Percentiles rank a stretch among this genome's conserved stretches.
These are phyloP conservation scores for Tolypocladium ophioglossoides DNA, from an alignment of 2,329 filamentous ascomycete species.

Conservation along the genomic window DNA sequence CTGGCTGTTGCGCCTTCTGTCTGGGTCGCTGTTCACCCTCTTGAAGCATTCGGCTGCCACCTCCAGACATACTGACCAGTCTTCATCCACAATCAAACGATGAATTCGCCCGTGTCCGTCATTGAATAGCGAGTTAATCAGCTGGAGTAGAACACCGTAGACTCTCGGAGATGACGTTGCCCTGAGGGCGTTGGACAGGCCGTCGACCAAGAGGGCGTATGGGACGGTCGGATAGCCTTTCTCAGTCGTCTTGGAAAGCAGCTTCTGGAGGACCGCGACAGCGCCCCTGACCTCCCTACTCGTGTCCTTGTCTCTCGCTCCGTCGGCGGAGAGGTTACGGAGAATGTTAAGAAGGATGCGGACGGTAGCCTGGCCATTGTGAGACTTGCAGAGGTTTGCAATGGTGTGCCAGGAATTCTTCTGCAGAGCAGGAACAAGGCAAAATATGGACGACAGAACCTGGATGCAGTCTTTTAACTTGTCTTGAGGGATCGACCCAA, in stretches of 20 bases:
- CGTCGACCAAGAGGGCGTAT: slow-evolving; percentile 47
- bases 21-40: slow-evolving; percentile 12
- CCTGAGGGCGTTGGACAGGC: slow-evolving; percentile 39
- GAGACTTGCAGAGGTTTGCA: slow-evolving; percentile 60
- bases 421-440: slow-evolving; percentile 48
- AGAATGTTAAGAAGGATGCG: slow-evolving; percentile 54
- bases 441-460: slow-evolving; percentile 62
- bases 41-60: slow-evolving; percentile 46
- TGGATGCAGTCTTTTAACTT: slow-evolving; percentile 57
- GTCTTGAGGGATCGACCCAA: slow-evolving; percentile 54
- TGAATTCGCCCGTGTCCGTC: slow-evolving; percentile 42
- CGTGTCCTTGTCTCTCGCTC: slow-evolving; percentile 37
- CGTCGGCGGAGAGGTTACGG: slow-evolving; percentile 33
- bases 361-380: slow-evolving; percentile 60
- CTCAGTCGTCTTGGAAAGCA: slow-evolving; percentile 48
- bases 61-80: slow-evolving; percentile 52
- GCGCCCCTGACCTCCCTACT: slow-evolving; percentile 51
- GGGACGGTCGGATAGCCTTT: slow-evolving; percentile 51
- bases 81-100: slow-evolving; percentile 49
- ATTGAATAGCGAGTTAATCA: slow-evolving; percentile 46
- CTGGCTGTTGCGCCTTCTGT: slow-evolving; percentile 10
- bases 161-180: slow-evolving; percentile 34
- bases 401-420: slow-evolving; percentile 61
- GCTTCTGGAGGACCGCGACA: slow-evolving; percentile 50
- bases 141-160: slow-evolving; percentile 34